phyloP scores from a whole-genome alignment of 2,329 filamentous ascomycete species.

The Chalara sp. region DNA sequence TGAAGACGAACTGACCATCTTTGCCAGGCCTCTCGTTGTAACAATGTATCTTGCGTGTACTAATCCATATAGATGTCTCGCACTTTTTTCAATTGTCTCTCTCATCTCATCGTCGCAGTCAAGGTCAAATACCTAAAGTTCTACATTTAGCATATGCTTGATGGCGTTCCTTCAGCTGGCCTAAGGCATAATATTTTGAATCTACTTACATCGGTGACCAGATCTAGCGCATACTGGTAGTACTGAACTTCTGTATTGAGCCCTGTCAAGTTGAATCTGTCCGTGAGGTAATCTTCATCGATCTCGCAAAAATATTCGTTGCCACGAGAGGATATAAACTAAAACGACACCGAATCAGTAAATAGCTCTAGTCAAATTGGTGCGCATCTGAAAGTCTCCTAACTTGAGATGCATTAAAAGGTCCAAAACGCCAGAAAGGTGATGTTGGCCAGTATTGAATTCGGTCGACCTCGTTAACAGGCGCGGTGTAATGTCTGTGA shows the following conservation, averaged over 20 bases:
- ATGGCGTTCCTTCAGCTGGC: too few species aligned
- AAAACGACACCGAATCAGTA: constrained; percentile 9
- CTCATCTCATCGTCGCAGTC: constrained; percentile 98
- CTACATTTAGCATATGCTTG: background rate
- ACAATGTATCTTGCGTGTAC: constrained; percentile 97
- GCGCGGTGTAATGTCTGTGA: too few species aligned
- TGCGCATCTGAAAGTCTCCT: background rate
- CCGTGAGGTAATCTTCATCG: constrained; percentile 96
- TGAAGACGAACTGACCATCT: constrained; percentile 67
- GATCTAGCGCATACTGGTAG: constrained; percentile 96
- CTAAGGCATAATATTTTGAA: too few species aligned
- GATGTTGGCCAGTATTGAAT: too few species aligned
- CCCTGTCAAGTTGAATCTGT: constrained; percentile 95
- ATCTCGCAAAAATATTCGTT: constrained; percentile 99
- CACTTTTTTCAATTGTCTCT: constrained; percentile 96
- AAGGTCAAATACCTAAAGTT: constrained; percentile 69
- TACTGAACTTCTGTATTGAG: constrained; percentile 97
- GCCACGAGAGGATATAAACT: constrained; percentile 97
- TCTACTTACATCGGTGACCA: constrained; percentile 73
- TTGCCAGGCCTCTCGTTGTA: constrained; percentile 84
- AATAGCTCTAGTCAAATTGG: background rate
- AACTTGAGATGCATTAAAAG: too few species aligned
- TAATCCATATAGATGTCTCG: constrained; percentile 88
- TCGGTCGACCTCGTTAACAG: background rate
- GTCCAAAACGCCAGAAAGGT: too few species aligned